Evolutionary conservation across 345 rosid species (phyloP).

Genomic region (Arabis alpina): DNA sequence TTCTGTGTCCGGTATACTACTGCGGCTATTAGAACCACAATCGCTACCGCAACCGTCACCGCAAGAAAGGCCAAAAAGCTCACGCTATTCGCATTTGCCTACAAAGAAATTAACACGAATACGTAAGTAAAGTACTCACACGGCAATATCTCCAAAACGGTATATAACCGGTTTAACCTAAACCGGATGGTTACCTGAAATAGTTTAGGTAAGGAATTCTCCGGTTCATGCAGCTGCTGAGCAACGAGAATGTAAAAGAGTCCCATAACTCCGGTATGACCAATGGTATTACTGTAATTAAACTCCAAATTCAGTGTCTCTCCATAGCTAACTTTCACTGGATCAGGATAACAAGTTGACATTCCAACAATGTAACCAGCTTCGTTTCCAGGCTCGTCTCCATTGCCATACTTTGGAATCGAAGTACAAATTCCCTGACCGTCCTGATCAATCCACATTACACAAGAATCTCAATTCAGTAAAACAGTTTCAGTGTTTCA

Average conservation of each 20-base stretch:
- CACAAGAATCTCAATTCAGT: slow-evolving; percentile 6
- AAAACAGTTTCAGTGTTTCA: not conserved
- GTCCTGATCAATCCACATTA: slow-evolving; percentile 55
- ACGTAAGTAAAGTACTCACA: not conserved
- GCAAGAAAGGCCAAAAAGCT: slow-evolving; percentile 9
- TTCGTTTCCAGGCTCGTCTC: slow-evolving; percentile 82
- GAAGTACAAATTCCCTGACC: slow-evolving; percentile 70
- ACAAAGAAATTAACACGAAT: slow-evolving; percentile 7
- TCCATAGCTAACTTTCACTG: slow-evolving; percentile 59
- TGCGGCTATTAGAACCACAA: slow-evolving; percentile 36
- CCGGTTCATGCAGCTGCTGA: slow-evolving; percentile 49
- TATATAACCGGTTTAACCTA: not conserved
- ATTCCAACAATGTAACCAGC: slow-evolving; percentile 90
- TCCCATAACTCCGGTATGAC: slow-evolving; percentile 89
- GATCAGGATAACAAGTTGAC: slow-evolving; percentile 81
- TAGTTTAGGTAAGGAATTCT: slow-evolving; percentile 10
- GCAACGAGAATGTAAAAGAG: slow-evolving; percentile 74
- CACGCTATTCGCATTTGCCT: slow-evolving; percentile 29
- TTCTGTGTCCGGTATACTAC: slow-evolving; percentile 40
- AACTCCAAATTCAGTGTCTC: slow-evolving; percentile 73
- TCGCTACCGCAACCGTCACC: slow-evolving; percentile 40
- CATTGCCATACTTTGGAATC: slow-evolving; percentile 63
- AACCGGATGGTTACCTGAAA: slow-evolving; percentile 45
- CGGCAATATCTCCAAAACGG: not conserved
- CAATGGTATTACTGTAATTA: slow-evolving; percentile 54